Evolutionary conservation across 1,139 yeast genomes (phyloP).

Genomic region (Arxiozyma slooffiae): DNA sequence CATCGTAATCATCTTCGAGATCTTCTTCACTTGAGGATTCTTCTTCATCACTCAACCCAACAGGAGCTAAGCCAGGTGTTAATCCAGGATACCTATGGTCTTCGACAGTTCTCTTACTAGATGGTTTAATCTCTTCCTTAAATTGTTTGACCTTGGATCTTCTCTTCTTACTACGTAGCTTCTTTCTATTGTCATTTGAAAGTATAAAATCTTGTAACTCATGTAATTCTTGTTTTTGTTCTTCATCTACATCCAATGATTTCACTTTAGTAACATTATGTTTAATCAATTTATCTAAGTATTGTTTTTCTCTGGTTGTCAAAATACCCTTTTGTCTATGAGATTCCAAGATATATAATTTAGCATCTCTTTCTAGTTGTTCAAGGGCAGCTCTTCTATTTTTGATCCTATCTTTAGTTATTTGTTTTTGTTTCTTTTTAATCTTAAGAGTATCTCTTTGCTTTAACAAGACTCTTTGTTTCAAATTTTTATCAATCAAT

Average conservation of each 20-base stretch:
- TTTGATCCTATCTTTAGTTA: constrained; percentile 34
- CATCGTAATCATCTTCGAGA: constrained; percentile 3
- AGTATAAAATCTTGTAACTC: constrained; percentile 38
- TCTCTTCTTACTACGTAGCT: constrained; percentile 23
- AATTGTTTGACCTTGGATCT: constrained; percentile 20
- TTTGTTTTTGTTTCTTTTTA: constrained; percentile 35
- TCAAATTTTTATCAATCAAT: constrained; percentile 32
- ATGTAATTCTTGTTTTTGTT: constrained; percentile 38
- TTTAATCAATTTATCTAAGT: constrained; percentile 41
- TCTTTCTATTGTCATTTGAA: constrained; percentile 16
- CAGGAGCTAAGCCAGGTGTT: constrained; percentile 90
- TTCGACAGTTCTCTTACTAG: constrained; percentile 10
- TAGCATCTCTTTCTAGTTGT: constrained; percentile 42
- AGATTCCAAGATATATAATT: constrained; percentile 40
- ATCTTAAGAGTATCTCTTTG: constrained; percentile 32
- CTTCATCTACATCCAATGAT: constrained; percentile 39
- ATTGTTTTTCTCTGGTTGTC: constrained; percentile 39
- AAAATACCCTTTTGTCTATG: constrained; percentile 35
- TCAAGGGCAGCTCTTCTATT: constrained; percentile 33
- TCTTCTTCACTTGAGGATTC: constrained; percentile 30
- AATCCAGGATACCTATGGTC: constrained; percentile 49
- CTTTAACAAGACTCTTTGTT: constrained; percentile 30
- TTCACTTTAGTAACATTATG: constrained; percentile 41
- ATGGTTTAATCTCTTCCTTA: constrained; percentile 18
- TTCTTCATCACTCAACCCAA: constrained; percentile 47